Conservation (phyloP, 306 rosid species). For the Quercus agrifolia region DNA sequence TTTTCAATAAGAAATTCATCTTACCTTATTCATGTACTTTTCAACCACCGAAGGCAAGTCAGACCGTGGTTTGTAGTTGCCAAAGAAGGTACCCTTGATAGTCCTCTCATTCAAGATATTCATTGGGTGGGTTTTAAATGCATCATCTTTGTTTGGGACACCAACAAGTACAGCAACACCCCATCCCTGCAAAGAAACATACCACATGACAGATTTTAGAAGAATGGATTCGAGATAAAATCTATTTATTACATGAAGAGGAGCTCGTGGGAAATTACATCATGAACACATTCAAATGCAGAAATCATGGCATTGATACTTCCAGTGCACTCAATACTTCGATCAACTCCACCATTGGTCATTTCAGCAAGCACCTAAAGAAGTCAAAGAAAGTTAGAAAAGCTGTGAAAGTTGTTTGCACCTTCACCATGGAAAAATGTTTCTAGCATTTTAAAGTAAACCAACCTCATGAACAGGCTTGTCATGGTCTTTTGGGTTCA, state of each 20-base stretch:
- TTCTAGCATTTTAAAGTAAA: background rate
- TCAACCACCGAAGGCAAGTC: slow-evolving; percentile 80
- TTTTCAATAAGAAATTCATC: no score
- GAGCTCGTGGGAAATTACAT: slow-evolving; percentile 30
- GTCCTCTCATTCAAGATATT: slow-evolving; percentile 77
- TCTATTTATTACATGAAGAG: background rate
- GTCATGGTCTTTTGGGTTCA: slow-evolving; percentile 80
- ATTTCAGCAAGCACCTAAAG: slow-evolving; percentile 71
- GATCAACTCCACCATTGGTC: slow-evolving; percentile 88
- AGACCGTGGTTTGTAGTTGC: slow-evolving; percentile 82
- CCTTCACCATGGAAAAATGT: no score
- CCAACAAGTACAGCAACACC: slow-evolving; percentile 92
- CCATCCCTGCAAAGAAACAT: slow-evolving; percentile 59
- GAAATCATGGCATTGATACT: slow-evolving; percentile 84
- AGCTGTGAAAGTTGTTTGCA: no score
- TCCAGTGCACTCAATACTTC: slow-evolving; percentile 80
- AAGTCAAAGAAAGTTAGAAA: background rate
- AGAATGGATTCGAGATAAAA: no score
- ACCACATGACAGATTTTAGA: background rate
- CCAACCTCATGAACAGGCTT: slow-evolving; percentile 80
- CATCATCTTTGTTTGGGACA: slow-evolving; percentile 78
- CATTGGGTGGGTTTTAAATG: slow-evolving; percentile 72
- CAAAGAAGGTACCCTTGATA: slow-evolving; percentile 84
- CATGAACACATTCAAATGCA: slow-evolving; percentile 88
- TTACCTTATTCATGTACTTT: slow-evolving; percentile 58